These are phyloP conservation scores for Microstroma glucosiphilum DNA, from an alignment of 1,284 basidiomycete species.

Conservation along the genomic window DNA sequence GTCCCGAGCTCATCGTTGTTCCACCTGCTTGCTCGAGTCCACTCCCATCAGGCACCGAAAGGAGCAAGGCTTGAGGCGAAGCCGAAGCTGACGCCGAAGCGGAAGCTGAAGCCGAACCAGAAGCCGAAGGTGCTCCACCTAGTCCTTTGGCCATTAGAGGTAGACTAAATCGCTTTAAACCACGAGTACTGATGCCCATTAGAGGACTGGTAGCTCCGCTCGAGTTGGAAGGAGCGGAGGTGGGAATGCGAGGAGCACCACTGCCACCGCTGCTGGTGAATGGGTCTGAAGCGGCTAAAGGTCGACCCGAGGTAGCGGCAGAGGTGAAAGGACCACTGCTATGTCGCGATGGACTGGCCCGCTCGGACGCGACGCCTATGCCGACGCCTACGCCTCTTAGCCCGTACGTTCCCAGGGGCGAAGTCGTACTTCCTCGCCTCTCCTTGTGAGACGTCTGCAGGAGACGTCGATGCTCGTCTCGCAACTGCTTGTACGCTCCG, in stretches of 20 bases:
- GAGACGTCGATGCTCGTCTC: constrained; percentile 33
- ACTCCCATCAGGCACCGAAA: too few species aligned
- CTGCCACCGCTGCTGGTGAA: neutral
- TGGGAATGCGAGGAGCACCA: neutral
- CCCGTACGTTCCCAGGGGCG: neutral
- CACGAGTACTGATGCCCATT: neutral
- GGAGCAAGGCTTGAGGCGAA: too few species aligned
- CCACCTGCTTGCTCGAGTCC: too few species aligned
- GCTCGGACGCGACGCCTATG: neutral
- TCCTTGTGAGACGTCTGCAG: constrained; percentile 18
- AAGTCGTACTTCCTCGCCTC: neutral
- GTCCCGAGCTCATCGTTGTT: too few species aligned
- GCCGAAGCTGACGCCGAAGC: too few species aligned
- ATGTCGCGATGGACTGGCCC: neutral
- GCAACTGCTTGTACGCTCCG: constrained; percentile 31
- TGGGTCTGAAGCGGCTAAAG: constrained; percentile 2
- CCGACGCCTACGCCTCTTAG: neutral
- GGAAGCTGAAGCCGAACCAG: too few species aligned
- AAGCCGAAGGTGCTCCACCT: too few species aligned
- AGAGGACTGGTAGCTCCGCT: neutral
- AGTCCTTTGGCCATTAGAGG: constrained; percentile 11
- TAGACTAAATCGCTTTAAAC: constrained; percentile 27
- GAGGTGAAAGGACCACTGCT: constrained; percentile 3
- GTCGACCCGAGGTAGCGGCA: neutral
- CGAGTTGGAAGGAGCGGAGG: neutral